A percentile compares a stretch with the other conserved stretches of the same genome.
phyloP scores from a whole-genome alignment of 2,329 filamentous ascomycete species.

The Pyricularia grisea region DNA sequence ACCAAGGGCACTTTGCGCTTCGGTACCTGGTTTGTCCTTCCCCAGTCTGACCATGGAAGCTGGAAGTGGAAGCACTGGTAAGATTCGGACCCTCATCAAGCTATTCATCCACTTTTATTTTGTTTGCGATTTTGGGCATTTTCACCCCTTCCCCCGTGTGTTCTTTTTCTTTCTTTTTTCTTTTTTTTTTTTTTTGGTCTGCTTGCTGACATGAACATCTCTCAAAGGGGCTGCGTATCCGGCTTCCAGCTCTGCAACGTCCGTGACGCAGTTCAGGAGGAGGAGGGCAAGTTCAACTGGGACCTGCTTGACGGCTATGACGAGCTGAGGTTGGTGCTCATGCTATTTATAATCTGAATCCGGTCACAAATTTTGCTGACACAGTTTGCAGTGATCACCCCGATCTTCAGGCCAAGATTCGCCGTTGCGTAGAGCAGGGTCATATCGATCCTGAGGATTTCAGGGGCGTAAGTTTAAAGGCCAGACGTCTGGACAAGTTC shows the following conservation, averaged over 20 bases:
- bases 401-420: constrained; percentile 65
- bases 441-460: constrained; percentile 82
- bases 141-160: not conserved
- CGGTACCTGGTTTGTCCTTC: constrained; percentile 60
- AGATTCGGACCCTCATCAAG: constrained; percentile 15
- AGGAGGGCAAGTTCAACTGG: constrained; percentile 43
- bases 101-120: constrained; percentile 1
- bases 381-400: constrained; percentile 29
- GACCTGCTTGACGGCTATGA: constrained; percentile 73
- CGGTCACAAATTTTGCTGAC: not conserved
- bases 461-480: constrained; percentile 60
- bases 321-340: constrained; percentile 45
- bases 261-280: constrained; percentile 41
- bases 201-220: not conserved
- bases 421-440: constrained; percentile 61
- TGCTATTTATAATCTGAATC: not conserved
- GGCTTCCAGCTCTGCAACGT: constrained; percentile 62
- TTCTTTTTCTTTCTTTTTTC: too few relatives aligned
- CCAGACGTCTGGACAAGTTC: constrained; percentile 2
- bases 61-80: constrained; percentile 88
- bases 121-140: not conserved
- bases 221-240: constrained; percentile 74
- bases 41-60: constrained; percentile 41
- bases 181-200: not conserved
- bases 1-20: constrained; percentile 70